Evolutionary conservation across 441 rosid species (phyloP), one percentile per base, ranked within the genome.

Genomic region (Arabidopsis lyrata): DNA sequence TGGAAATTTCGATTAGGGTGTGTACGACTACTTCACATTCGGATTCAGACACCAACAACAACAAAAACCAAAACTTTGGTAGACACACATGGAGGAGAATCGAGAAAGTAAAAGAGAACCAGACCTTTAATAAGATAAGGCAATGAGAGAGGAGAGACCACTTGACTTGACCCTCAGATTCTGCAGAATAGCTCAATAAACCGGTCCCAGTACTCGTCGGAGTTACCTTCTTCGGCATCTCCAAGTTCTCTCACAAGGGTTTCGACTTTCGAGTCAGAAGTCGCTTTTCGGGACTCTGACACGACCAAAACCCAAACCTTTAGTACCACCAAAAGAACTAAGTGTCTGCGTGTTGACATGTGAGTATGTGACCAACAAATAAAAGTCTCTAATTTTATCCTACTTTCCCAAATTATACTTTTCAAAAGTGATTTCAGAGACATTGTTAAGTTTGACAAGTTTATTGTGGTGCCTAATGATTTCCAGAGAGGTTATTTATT

Each of bases 11-110:
- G 57, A 52, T 52, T 11, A 36, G 31, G 29, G 7, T 10, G 13
- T 5, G 63, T 18, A 36, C 65, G 32, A 60, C 47, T 32, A 59
- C 64, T 38, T 59, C 8, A 20, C 48, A 60, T 8, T 54, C 38
- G 15, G 59, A 12, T 11, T 53, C 35, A 27, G 58, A 53, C 22
- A 55, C 22, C 8, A 57, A 57, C 47, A 58, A 58, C 16, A 58
- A 36, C 31, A 36, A 58, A 59, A 24, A 61, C 3, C 36, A 61
- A 29, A 29, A 29, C 31, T 29, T 29, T 29, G 31, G 31, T 29
- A 29, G 31, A 29, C 31, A 29, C 31, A 29, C 6, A 29, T 29
- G 31, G 31, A 29, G 31, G 5, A 6, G 31, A 29, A 29, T 29
- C 31, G 31, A 29, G 4, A 29, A 29, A 29, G 31, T 29, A 29